Conservation (phyloP, 805 yeast species). For the Saturnispora zaruensis region DNA sequence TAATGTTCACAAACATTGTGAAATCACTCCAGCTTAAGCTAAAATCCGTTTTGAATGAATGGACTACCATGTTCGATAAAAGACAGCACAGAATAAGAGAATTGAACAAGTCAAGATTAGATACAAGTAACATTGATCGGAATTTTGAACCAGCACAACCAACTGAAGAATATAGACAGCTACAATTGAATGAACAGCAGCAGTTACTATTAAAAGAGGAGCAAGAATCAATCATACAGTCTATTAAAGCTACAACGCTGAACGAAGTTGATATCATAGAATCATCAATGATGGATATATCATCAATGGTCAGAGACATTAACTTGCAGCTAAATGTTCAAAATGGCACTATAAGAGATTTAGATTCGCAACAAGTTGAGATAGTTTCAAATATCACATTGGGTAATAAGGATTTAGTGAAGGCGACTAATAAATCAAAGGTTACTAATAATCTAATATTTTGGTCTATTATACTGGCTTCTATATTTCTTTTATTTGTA, state of each 20-base stretch:
- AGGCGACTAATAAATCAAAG: constrained; percentile 61
- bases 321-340: constrained; percentile 66
- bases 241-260: constrained; percentile 50
- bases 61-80: constrained; percentile 42
- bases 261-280: constrained; percentile 53
- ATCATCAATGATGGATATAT: constrained; percentile 59
- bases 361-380: constrained; percentile 60
- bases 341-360: constrained; percentile 54
- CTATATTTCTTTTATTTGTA: constrained; percentile 46
- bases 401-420: constrained; percentile 64
- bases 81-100: constrained; percentile 36
- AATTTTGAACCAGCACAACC: constrained; percentile 11
- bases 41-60: constrained; percentile 34
- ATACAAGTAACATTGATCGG: constrained; percentile 15
- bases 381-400: constrained; percentile 53
- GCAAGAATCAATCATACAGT: constrained; percentile 44
- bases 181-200: constrained; percentile 40
- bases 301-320: constrained; percentile 66
- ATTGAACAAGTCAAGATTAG: constrained; percentile 27
- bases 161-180: constrained; percentile 29
- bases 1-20: constrained; percentile 42
- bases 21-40: constrained; percentile 39
- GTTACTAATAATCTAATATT: constrained; percentile 50
- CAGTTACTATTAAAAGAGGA: constrained; percentile 50
- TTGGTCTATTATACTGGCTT: constrained; percentile 45